phyloP scores from a whole-genome alignment of 1,284 basidiomycete species.

The Irpex lacteus region DNA sequence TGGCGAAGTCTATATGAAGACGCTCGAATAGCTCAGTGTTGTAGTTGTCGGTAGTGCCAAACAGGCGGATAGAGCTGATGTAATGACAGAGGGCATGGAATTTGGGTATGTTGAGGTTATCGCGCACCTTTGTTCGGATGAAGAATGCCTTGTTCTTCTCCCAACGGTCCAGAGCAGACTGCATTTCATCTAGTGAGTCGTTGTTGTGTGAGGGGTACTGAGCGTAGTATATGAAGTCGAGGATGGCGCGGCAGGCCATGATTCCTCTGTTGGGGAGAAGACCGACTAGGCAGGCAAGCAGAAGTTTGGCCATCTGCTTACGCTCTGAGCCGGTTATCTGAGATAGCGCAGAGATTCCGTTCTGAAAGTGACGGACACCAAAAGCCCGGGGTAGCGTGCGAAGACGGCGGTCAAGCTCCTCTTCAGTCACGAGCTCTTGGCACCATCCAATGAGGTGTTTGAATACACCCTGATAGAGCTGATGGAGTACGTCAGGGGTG shows the following conservation, averaged over 20 bases:
- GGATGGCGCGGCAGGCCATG: conserved; percentile 18
- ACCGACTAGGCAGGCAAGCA: conserved; percentile 22
- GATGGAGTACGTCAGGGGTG: conserved; percentile 27
- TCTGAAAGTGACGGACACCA: conserved; percentile 23
- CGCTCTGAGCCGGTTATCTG: conserved; percentile 28
- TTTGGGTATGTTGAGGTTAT: conserved; percentile 29
- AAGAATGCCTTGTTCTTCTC: conserved; percentile 25
- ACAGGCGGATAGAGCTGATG: conserved; percentile 15
- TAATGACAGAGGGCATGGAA: conserved; percentile 26
- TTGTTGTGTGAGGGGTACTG: conserved; percentile 20
- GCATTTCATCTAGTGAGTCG: conserved; percentile 14
- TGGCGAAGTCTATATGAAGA: conserved; percentile 27
- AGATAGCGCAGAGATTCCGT: conserved; percentile 21
- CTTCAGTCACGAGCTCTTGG: conserved; percentile 8
- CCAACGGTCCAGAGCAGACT: conserved; percentile 19
- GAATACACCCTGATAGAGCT: conserved; percentile 31
- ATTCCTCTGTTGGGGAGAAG: conserved; percentile 5
- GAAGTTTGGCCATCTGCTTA: conserved; percentile 24
- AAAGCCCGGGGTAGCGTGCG: conserved; percentile 15
- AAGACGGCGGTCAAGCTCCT: conserved; percentile 25
- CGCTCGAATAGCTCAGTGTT: conserved; percentile 25
- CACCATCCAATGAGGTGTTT: conserved; percentile 29
- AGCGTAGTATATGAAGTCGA: conserved; percentile 30
- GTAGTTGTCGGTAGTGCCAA: conserved; percentile 23
- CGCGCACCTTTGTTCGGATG: conserved; percentile 20